Evolutionary conservation across 2,329 filamentous ascomycete species (phyloP), one percentile per base, ranked within the genome.

Genomic region (Stemphylium lycopersici): DNA sequence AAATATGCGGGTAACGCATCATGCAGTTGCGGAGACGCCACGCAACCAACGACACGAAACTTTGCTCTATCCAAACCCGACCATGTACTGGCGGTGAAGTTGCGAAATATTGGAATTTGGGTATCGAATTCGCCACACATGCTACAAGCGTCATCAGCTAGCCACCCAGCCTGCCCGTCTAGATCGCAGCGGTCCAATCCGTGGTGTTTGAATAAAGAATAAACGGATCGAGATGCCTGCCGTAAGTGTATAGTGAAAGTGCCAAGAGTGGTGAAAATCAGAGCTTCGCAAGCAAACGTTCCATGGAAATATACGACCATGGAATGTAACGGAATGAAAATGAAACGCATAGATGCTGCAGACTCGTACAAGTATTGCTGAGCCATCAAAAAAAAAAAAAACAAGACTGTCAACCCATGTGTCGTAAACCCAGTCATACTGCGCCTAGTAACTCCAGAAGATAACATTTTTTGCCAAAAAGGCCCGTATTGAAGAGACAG

Each of bases 141-240:
- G 37, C 44, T 48, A 50, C 40, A 50, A 38, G 44, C 33, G 42
- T 53, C 11, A 36, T 50, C 31, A 26, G 16, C 34, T 18, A 47
- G 54, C 56, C 33, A 33, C 36, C 37, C n/a, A 36, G 31, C 22
- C 39, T 40, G 34, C 42, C 39, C 15, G 39, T 45, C 49, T 45
- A 43, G n/a, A 56, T 45, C 36, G 37, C 11, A 24, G 33, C 12
- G 29, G 37, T 34, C 42, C 31, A 34, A 43, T 44, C 39, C 46
- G 38, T 55, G 33, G 45, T 66, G 57, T 48, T 58, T 54, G 41
- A 65, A 65, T 59, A 63, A 52, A 39, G 56, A 55, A 40, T 54
- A 33, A 55, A 50, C 39, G 32, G 33, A 34, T 18, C 37, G 5
- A 39, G 38, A 58, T 58, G 29, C 43, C 36, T 37, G 52, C 20